phyloP scores from a whole-genome alignment of 2,329 filamentous ascomycete genomes.

The Pseudocercospora ulei region DNA sequence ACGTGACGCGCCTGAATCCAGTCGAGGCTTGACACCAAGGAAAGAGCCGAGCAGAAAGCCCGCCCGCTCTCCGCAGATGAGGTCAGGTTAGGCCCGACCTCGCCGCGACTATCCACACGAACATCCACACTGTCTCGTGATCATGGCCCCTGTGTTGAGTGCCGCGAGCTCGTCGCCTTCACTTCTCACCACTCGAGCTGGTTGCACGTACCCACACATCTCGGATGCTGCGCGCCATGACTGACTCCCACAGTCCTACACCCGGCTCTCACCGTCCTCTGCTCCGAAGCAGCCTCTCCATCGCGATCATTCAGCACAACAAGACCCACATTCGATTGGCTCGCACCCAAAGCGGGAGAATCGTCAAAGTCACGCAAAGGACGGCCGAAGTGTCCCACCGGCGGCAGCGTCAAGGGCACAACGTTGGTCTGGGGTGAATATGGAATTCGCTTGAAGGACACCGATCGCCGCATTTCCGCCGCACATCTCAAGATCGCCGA shows the following conservation, averaged over 20 bases:
- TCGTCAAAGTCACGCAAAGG: slow-evolving; percentile 84
- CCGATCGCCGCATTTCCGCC: slow-evolving; percentile 82
- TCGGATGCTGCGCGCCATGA: slow-evolving; percentile 9
- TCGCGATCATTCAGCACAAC: slow-evolving; percentile 28
- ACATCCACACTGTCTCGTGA: neutral
- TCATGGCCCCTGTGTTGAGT: neutral
- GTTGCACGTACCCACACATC: slow-evolving; percentile 22
- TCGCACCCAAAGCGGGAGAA: slow-evolving; percentile 68
- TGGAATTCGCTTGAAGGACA: slow-evolving; percentile 84
- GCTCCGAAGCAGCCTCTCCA: slow-evolving; percentile 20
- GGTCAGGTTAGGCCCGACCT: too few relatives aligned
- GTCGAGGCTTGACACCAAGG: too few relatives aligned
- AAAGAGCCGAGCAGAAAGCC: too few relatives aligned
- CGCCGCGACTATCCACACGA: too few relatives aligned
- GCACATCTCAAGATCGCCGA: slow-evolving; percentile 80
- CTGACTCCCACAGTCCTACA: slow-evolving; percentile 35
- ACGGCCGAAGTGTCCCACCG: slow-evolving; percentile 74
- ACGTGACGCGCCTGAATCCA: too few relatives aligned
- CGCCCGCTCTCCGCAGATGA: too few relatives aligned
- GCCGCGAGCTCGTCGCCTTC: slow-evolving; percentile 14
- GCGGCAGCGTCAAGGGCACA: slow-evolving; percentile 82
- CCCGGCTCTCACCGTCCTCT: slow-evolving; percentile 25
- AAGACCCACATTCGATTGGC: slow-evolving; percentile 53
- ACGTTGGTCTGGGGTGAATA: slow-evolving; percentile 96
- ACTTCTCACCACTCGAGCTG: slow-evolving; percentile 26